A percentile compares a stretch with the other conserved stretches of the same genome.
Conservation (phyloP, 192 early-diverging fungal species). For the Paraglomus brasilianum region DNA sequence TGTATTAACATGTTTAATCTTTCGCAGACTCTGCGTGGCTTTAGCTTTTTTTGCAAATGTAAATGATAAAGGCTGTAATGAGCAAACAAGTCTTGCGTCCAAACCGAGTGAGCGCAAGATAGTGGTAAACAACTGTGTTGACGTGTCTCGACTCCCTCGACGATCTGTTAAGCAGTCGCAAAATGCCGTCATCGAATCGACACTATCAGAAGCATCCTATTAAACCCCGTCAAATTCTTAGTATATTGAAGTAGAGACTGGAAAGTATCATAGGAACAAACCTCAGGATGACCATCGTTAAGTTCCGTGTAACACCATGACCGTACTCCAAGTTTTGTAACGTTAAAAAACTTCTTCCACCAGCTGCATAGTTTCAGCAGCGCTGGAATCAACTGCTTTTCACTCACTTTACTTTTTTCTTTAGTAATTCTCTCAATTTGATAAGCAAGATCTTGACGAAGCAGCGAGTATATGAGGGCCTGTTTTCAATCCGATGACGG, state of each 20-base stretch:
- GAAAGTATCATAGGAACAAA: conserved; percentile 19
- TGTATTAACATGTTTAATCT: no score
- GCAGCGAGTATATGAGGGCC: conserved; percentile 7
- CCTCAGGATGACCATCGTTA: conserved; percentile 1
- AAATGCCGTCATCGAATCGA: conserved; percentile 31
- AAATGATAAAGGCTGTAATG: conserved; percentile 65
- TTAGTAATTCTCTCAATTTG: conserved; percentile 18
- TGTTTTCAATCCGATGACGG: not conserved
- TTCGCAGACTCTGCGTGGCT: no score
- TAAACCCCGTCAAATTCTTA: not conserved
- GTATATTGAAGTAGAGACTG: not conserved
- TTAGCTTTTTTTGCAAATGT: conserved; percentile 35
- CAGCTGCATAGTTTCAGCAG: conserved; percentile 38
- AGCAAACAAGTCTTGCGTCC: conserved; percentile 60
- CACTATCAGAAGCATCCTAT: conserved; percentile 27
- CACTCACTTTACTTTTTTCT: conserved; percentile 27
- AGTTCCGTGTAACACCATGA: conserved; percentile 35
- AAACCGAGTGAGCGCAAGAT: conserved; percentile 48
- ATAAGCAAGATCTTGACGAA: conserved; percentile 34
- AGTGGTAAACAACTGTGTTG: conserved; percentile 51
- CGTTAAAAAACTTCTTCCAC: conserved; percentile 43
- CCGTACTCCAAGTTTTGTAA: conserved; percentile 38
- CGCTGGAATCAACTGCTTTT: conserved; percentile 24
- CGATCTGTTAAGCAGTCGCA: conserved; percentile 28
- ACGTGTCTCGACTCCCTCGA: conserved; percentile 43